Evolutionary conservation across 2,329 filamentous ascomycete genomes (phyloP).

Genomic region (Verticillium albo-atrum): DNA sequence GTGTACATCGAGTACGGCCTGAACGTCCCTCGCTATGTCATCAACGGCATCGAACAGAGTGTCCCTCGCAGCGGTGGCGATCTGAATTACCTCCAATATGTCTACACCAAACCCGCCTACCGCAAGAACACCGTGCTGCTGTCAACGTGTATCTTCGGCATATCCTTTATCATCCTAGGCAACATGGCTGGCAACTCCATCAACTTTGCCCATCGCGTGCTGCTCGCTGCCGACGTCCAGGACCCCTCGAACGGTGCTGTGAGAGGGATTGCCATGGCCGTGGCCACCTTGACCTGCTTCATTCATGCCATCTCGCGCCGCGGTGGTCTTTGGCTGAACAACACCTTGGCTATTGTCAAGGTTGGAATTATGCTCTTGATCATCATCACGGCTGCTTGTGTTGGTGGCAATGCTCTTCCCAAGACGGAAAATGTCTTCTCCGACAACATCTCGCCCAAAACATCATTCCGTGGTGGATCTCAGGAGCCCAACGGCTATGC

Average conservation of each 20-base stretch:
- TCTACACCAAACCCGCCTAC: slow-evolving; percentile 33
- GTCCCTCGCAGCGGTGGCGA: slow-evolving; percentile 42
- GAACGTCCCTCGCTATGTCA: slow-evolving; percentile 36
- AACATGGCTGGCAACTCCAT: slow-evolving; percentile 46
- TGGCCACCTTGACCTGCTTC: slow-evolving; percentile 37
- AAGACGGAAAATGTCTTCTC: slow-evolving; percentile 17
- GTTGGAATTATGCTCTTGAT: slow-evolving; percentile 42
- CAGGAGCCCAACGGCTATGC: slow-evolving; percentile 25
- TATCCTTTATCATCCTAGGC: slow-evolving; percentile 39
- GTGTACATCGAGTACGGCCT: slow-evolving; percentile 42
- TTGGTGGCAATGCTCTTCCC: slow-evolving; percentile 20
- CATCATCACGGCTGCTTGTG: slow-evolving; percentile 22
- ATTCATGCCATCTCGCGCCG: slow-evolving; percentile 43
- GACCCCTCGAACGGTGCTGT: slow-evolving; percentile 26
- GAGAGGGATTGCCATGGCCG: slow-evolving; percentile 41
- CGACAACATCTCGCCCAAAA: slow-evolving; percentile 18
- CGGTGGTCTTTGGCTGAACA: slow-evolving; percentile 47
- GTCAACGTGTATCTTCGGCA: slow-evolving; percentile 38
- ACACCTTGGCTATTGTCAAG: slow-evolving; percentile 45
- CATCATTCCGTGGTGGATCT: slow-evolving; percentile 17
- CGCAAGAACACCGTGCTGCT: slow-evolving; percentile 29
- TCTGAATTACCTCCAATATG: slow-evolving; percentile 43
- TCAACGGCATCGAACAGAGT: slow-evolving; percentile 30
- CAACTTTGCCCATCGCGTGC: slow-evolving; percentile 35
- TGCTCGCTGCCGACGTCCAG: slow-evolving; percentile 27